These are phyloP conservation scores for Spatholobus suberectus DNA, from an alignment of 306 rosid species.

Conservation along the genomic window DNA sequence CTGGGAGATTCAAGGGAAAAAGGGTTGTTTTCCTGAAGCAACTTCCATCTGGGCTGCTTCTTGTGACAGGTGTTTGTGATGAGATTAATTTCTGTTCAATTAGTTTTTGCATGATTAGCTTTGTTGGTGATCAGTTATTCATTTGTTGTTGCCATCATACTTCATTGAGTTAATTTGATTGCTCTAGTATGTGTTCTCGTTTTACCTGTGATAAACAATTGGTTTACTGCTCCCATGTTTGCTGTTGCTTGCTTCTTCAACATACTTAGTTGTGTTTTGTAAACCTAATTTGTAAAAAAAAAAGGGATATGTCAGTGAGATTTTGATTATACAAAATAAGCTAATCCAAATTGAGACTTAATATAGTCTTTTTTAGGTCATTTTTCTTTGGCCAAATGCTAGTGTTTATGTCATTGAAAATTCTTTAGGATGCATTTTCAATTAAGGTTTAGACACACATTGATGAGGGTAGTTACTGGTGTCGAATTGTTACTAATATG, in stretches of 20 bases:
- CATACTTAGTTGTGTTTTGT: background rate
- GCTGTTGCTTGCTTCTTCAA: background rate
- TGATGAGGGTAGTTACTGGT: background rate
- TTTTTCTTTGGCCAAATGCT: background rate
- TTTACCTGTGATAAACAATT: background rate
- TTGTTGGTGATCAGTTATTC: background rate
- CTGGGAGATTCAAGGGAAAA: conserved; percentile 72
- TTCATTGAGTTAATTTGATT: background rate
- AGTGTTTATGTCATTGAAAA: background rate
- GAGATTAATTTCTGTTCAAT: background rate
- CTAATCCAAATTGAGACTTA: background rate
- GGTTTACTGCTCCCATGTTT: background rate
- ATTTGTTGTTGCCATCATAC: background rate
- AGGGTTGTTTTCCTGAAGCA: conserved; percentile 72
- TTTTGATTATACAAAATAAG: background rate
- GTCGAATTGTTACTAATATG: background rate
- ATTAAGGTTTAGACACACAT: background rate
- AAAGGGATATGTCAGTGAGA: background rate
- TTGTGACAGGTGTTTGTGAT: conserved; percentile 58
- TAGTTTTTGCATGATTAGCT: background rate
- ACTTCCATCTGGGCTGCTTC: conserved; percentile 70
- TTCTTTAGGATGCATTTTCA: background rate
- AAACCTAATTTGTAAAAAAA: background rate
- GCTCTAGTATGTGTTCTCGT: background rate
- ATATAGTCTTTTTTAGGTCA: background rate